Evolutionary conservation across 345 rosid genomes (phyloP), one percentile per base, ranked within the genome.

Genomic region (Theobroma cacao): DNA sequence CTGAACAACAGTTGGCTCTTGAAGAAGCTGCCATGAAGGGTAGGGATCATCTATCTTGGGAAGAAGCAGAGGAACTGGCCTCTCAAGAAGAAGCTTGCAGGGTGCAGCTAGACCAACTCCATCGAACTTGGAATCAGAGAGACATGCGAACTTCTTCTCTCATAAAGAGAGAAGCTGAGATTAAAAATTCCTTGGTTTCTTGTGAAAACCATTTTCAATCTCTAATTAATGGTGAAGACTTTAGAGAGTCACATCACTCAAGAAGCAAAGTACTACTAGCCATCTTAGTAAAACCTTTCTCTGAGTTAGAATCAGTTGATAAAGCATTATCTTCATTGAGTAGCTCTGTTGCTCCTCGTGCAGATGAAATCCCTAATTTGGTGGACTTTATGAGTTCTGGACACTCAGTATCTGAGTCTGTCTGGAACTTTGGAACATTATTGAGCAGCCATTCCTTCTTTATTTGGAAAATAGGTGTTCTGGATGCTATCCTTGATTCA

Each of bases 21-120:
- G 92, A 94, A 83, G 94, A 89, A 89, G 94, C 93, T 81, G 88
- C 98, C 34, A 38, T 88, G 78, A 90, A 90, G 88, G 89, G 96
- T 71, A 87, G 97, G 86, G 97, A 94, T 87, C 90, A 92, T 85
- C 91, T 91, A 53, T 94, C 97, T 22, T 94, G 98, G 97, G 98
- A 94, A 87, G 98, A 94, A 83, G 98, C 97, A 60, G 98, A 94
- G 87, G 97, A 94, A 85, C 90, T 94, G 69, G 92, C 92, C 75
- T 90, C 98, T 70, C 98, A 94, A 84, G 98, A 93, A 89, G 98
- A 94, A 88, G 91, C 96, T 84, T 94, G 93, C 83, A 86, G 92
- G 86, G 91, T 87, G 68, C 94, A 90, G 86, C 88, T 94, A 81
- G 95, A 90, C 79, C 88, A 89, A 75, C 96, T 94, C 77, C 94